Base-by-base conservation (phyloP, 352 stramenopile genomes). In the Pythium plurisporium region DNA sequence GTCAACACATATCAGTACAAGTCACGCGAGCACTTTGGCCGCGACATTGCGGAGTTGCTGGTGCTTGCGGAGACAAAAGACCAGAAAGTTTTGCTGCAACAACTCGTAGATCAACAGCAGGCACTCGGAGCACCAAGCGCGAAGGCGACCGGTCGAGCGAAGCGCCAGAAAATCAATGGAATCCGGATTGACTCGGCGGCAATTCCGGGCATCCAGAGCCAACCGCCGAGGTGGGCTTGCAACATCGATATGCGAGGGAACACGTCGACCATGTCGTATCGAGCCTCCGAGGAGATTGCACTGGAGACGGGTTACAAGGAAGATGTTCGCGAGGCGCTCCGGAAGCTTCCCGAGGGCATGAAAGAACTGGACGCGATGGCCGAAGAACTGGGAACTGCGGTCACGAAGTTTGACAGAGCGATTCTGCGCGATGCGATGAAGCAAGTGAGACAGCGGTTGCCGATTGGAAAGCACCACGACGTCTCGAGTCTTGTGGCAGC, bases 1-100 rank as follows among this genome's bases (percentile, higher is more conserved):
- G 36, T 59, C 45, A 67, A 62, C 22, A 58, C 42, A 38, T 87
- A 86, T 49, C 68, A 88, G 40, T 90, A 86, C 62, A 69, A 61
- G 31, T 73, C 77, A 22, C 51, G 60, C n/a, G 68, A 67, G 20
- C 74, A 77, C 7, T 88, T 87, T 54, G 54, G 64, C 34, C 59
- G 65, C 31, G 80, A 90, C 60, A 67, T 87, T 43, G 27, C 43
- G 41, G 67, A 79, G 53, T 43, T 87, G 20, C 45, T 72, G 52
- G 55, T 66, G 17, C 53, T 74, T 5, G 51, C 71, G 1, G 50
- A 62, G 23, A 44, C 56, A 1, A 55, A 41, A 12, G 54, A 68
- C 31, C 61, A 59, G 30, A 55, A 64, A 40, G 51, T 68, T 26
- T 54, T 67, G 31, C 52, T 67, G 10, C 25, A 30, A 12, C 60